Evolutionary conservation across 2,329 filamentous ascomycete genomes (phyloP).

Genomic region (Rhytidhysteron rufulum): DNA sequence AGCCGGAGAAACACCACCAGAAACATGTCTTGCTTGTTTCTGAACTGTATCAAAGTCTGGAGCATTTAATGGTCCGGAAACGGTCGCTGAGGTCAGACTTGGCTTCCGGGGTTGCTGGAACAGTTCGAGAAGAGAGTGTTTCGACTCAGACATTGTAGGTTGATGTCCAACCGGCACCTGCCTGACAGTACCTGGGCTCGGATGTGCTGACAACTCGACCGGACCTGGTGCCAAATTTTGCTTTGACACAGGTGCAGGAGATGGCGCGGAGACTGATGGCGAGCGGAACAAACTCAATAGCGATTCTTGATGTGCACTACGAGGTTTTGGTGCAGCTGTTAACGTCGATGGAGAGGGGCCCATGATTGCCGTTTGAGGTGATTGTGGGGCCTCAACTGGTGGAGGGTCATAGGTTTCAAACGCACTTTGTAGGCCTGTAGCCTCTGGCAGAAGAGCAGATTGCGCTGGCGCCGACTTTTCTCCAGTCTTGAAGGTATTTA

Average conservation of each 20-base stretch:
- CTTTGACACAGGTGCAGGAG: slow-evolving; percentile 13
- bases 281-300: slow-evolving; percentile 45
- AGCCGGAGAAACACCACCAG: slow-evolving; percentile 17
- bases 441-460: slow-evolving; percentile 6
- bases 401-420: slow-evolving; percentile 23
- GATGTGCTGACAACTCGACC: slow-evolving; percentile 44
- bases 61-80: slow-evolving; percentile 39
- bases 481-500: slow-evolving; percentile 54
- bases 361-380: slow-evolving; percentile 17
- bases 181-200: slow-evolving; percentile 28
- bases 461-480: slow-evolving; percentile 18
- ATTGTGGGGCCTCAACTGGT: slow-evolving; percentile 17
- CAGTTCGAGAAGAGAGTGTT: slow-evolving; percentile 16
- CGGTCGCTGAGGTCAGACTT: slow-evolving; percentile 36
- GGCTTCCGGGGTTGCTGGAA: slow-evolving; percentile 17
- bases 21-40: slow-evolving; percentile 21
- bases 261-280: slow-evolving; percentile 18
- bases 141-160: slow-evolving; percentile 18
- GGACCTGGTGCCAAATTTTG: slow-evolving; percentile 28
- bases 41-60: slow-evolving; percentile 39
- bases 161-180: slow-evolving; percentile 4
- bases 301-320: slow-evolving; percentile 41
- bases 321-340: slow-evolving; percentile 30
- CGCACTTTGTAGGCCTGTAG: slow-evolving; percentile 16
- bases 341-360: slow-evolving; percentile 13